phyloP scores from a whole-genome alignment of 805 yeast species.

The Maudiozyma bulderi region DNA sequence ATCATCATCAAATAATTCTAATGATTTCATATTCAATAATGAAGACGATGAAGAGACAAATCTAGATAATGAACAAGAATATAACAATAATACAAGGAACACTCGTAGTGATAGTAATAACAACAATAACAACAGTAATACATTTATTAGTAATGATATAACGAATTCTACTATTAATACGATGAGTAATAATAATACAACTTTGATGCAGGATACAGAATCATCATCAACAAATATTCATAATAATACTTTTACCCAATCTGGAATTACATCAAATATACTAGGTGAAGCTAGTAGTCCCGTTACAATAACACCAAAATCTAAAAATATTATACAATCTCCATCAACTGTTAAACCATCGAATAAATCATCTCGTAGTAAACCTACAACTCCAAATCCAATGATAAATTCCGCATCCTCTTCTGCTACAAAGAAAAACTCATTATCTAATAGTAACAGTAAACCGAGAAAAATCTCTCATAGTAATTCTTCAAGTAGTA shows the following conservation, averaged over 20 bases:
- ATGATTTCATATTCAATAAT: neutral
- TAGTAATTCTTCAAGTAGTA: neutral
- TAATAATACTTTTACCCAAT: neutral
- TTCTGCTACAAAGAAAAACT: neutral
- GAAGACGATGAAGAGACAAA: neutral
- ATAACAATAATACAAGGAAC: neutral
- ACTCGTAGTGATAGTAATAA: neutral
- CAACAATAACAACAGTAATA: neutral
- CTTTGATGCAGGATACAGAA: neutral
- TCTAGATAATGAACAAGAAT: neutral
- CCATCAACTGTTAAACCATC: neutral
- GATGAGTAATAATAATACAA: neutral
- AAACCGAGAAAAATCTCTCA: conserved; percentile 1
- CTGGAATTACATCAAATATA: neutral
- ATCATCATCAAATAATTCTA: conserved; percentile 15
- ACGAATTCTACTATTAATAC: conserved; percentile 1
- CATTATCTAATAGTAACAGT: neutral
- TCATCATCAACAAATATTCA: neutral
- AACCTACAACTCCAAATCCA: neutral
- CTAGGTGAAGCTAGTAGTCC: neutral
- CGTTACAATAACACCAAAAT: neutral
- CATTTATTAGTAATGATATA: neutral
- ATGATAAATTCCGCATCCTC: neutral
- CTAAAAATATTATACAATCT: neutral
- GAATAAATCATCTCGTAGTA: neutral